These are phyloP conservation scores for Pyrenochaeta sp. DNA, from an alignment of 2,329 filamentous ascomycete genomes.

Conservation along the genomic window DNA sequence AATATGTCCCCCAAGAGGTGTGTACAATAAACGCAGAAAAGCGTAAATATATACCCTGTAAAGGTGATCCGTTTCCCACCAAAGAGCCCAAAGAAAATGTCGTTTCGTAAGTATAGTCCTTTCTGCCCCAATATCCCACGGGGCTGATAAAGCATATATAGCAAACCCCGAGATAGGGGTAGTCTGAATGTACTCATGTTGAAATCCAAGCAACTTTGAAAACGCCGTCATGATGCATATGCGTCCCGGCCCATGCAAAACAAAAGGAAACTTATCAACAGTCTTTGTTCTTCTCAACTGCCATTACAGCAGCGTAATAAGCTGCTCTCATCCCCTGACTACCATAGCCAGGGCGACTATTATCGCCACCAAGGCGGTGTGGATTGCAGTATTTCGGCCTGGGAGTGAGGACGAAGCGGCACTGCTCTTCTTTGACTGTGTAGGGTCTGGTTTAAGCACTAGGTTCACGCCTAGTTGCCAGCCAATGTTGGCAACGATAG, in stretches of 20 bases:
- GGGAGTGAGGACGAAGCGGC: conserved; percentile 20
- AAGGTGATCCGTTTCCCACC: no score
- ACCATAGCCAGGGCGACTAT: conserved; percentile 8
- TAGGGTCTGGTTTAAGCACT: conserved; percentile 37
- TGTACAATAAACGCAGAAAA: no score
- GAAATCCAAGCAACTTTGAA: neutral
- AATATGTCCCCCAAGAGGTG: no score
- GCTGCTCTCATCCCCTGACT: neutral
- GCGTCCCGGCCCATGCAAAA: neutral
- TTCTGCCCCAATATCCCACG: no score
- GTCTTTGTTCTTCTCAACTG: neutral
- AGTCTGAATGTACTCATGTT: neutral
- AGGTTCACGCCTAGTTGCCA: conserved; percentile 46
- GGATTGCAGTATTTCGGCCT: conserved; percentile 19
- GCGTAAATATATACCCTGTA: no score
- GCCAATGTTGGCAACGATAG: conserved; percentile 58
- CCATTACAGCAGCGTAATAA: neutral
- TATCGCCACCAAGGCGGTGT: conserved; percentile 19
- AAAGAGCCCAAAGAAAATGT: no score
- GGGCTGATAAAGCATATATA: no score
- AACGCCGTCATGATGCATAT: conserved; percentile 2
- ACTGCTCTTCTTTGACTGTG: conserved; percentile 39
- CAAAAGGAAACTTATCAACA: neutral
- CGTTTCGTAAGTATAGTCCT: no score
- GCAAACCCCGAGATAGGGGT: neutral